A percentile compares a stretch with the other conserved stretches of the same genome.
Conservation (phyloP, 257 asterid genomes). For the Nicotiana paniculata region DNA sequence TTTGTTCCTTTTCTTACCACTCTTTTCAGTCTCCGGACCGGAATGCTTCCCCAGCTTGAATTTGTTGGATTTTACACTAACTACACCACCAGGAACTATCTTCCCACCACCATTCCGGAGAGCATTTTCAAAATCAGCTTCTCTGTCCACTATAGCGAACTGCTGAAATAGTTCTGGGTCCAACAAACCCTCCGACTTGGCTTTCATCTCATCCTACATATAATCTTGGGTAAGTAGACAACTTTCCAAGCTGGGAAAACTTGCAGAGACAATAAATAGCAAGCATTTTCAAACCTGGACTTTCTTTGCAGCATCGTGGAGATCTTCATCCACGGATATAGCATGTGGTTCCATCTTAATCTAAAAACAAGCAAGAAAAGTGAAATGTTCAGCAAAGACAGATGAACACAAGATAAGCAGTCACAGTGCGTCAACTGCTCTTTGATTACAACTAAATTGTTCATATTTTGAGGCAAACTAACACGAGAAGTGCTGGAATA, state of each 20-base stretch:
- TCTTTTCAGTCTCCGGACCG: slow-evolving; percentile 24
- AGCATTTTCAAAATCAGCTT: slow-evolving; percentile 66
- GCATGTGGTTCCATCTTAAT: slow-evolving; percentile 65
- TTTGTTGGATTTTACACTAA: slow-evolving; percentile 60
- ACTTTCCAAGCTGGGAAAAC: background rate
- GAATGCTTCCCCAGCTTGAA: background rate
- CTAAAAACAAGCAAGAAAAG: slow-evolving; percentile 24
- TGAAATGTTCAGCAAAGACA: background rate
- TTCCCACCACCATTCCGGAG: slow-evolving; percentile 50
- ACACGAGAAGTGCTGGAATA: background rate
- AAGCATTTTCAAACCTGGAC: slow-evolving; percentile 46
- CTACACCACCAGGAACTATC: slow-evolving; percentile 38
- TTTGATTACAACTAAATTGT: background rate
- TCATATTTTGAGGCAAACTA: background rate
- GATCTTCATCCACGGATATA: slow-evolving; percentile 77
- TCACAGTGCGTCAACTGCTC: background rate
- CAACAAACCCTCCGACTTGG: slow-evolving; percentile 34
- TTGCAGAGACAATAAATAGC: background rate
- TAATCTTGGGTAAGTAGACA: slow-evolving; percentile 1
- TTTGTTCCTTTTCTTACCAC: slow-evolving; percentile 52
- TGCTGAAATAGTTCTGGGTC: slow-evolving; percentile 61
- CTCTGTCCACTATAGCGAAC: slow-evolving; percentile 62
- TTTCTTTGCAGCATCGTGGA: slow-evolving; percentile 59
- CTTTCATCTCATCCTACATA: slow-evolving; percentile 50
- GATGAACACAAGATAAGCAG: background rate